These are phyloP conservation scores for Hordeum pubiflorum DNA, from an alignment of 202 grass and related monocot genomes.

Conservation along the genomic window DNA sequence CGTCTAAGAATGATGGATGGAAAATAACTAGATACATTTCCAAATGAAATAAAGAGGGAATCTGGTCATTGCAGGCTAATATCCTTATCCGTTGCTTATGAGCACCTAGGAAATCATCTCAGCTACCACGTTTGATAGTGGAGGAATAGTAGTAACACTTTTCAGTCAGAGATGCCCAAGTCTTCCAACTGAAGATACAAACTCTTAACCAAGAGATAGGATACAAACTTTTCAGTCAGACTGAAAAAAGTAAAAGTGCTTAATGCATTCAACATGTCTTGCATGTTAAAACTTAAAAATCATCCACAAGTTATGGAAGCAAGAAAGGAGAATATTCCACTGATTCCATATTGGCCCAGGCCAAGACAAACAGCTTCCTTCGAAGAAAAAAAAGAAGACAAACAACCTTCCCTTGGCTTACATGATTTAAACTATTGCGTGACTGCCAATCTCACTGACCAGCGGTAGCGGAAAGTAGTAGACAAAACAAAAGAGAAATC, in stretches of 20 bases:
- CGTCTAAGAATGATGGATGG: background rate
- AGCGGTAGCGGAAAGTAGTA: too few relatives aligned
- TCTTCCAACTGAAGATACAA: background rate
- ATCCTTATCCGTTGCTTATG: background rate
- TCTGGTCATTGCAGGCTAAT: background rate
- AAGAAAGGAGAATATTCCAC: background rate
- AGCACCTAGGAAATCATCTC: background rate
- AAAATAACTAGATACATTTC: background rate
- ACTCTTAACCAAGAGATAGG: background rate
- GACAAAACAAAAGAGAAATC: too few relatives aligned
- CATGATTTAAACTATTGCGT: background rate
- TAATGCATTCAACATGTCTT: background rate
- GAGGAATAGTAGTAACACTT: background rate
- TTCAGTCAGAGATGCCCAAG: background rate
- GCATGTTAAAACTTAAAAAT: background rate
- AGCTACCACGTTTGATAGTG: background rate
- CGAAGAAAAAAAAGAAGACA: background rate
- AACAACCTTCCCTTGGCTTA: background rate
- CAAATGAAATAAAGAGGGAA: background rate
- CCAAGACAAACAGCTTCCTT: background rate
- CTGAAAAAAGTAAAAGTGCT: background rate
- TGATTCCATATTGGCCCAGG: background rate
- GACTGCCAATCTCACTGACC: too few relatives aligned
- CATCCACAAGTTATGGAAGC: background rate
- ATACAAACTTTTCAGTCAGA: too few relatives aligned